A percentile compares a stretch with the other conserved stretches of the same genome.
Evolutionary conservation across 257 asterid genomes (phyloP).

Genomic region (Solanum chiquidenum): DNA sequence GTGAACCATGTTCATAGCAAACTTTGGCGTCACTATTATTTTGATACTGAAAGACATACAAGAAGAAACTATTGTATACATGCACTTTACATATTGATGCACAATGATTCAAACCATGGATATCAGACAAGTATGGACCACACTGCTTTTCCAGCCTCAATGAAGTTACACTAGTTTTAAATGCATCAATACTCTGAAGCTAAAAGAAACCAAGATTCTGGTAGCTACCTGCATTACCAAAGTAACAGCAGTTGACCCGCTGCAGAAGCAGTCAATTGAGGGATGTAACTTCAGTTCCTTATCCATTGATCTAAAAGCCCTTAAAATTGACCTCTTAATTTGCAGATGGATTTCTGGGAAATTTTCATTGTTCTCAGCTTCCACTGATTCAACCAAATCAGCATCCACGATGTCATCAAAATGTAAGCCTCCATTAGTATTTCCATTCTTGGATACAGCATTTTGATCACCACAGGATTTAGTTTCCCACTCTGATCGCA

Average conservation of each 20-base stretch:
- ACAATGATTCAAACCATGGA: not conserved
- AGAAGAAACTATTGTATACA: not conserved
- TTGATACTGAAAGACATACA: not conserved
- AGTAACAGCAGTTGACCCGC: slow-evolving; percentile 86
- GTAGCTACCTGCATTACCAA: slow-evolving; percentile 58
- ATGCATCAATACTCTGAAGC: not conserved
- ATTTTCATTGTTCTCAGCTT: slow-evolving; percentile 53
- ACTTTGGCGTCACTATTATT: not conserved
- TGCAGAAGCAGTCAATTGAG: slow-evolving; percentile 81
- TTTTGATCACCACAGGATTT: slow-evolving; percentile 27
- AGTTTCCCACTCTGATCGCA: slow-evolving; percentile 59
- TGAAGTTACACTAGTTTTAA: not conserved
- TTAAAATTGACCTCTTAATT: slow-evolving; percentile 57
- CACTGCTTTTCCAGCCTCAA: not conserved
- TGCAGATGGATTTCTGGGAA: slow-evolving; percentile 69
- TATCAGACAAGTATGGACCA: not conserved
- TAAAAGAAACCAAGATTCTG: not conserved
- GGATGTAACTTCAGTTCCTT: slow-evolving; percentile 82
- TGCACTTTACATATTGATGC: not conserved
- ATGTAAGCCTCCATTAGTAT: slow-evolving; percentile 37
- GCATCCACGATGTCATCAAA: slow-evolving; percentile 69
- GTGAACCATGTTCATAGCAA: not conserved
- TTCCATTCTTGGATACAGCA: slow-evolving; percentile 25
- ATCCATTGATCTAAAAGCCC: slow-evolving; percentile 88
- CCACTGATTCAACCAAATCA: slow-evolving; percentile 53